Base-by-base conservation (phyloP, 192 early-diverging fungal genomes). In the Backusella morwellensis region DNA sequence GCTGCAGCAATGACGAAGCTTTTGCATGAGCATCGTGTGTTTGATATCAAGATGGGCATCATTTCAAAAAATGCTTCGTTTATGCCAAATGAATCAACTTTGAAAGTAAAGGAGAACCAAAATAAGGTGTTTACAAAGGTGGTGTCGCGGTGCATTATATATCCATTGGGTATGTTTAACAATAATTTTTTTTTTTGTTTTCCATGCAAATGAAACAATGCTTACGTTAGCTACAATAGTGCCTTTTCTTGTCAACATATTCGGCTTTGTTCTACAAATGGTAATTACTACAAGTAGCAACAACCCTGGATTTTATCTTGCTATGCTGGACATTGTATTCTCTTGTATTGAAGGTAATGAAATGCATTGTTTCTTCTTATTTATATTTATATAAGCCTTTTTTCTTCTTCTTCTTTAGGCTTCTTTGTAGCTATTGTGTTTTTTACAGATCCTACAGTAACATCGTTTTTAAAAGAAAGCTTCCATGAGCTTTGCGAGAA, bases 381-480 rank as follows among this genome's bases (percentile, higher is more conserved):
- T 11, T 26, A 8, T 26, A 56, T 29, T 12, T 26, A 59, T 59
- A 26, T 19, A 26, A 3, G 29, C 0, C 8, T 59, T 26, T n/a
- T 26, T 1, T 59, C 0, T 26, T 59, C 26, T 56, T 7, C 9
- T 54, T 54, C 56, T 26, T 59, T 59, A 59, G 56, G 56, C 11
- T 59, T 59, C 56, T 59, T 59, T 59, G 56, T 59, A 8, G 56
- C 56, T 26, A 59, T 59, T 59, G 56, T 59, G 21, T 59, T 59
- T 9, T 59, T 59, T 29, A 59, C 56, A 59, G 56, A 59, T 59
- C 56, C 56, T 59, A 19, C 56, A 59, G 23, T 59, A 26, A 59
- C 56, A 8, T 11, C 56, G 8, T 12, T 59, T 26, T 26, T 59
- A 21, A 59, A 59, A 26, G 23, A 26, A 9, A 59, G 23, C 9